These are phyloP conservation scores for Fraxinus baroniana DNA, from an alignment of 305 asterid genomes.

Conservation along the genomic window DNA sequence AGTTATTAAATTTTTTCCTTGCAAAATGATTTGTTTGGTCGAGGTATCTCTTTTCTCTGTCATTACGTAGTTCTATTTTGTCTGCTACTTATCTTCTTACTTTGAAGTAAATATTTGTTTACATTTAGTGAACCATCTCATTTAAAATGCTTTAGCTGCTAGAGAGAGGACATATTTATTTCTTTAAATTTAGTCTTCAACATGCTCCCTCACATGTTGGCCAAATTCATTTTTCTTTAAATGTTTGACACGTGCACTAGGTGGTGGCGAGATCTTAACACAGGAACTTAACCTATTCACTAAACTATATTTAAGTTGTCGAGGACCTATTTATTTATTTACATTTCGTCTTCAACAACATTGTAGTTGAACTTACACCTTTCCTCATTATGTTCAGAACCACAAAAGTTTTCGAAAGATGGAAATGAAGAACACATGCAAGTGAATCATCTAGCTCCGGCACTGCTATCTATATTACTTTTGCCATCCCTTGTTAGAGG, in stretches of 20 bases:
- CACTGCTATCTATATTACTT: constrained; percentile 80
- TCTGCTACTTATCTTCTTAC: constrained; percentile 7
- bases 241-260: background rate
- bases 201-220: background rate
- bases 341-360: background rate
- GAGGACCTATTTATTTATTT: background rate
- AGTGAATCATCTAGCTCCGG: constrained; percentile 97
- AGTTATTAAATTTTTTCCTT: background rate
- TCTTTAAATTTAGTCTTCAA: background rate
- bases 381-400: constrained; percentile 49
- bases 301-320: background rate
- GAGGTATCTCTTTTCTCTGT: background rate
- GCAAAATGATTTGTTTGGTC: background rate
- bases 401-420: constrained; percentile 78
- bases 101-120: constrained; percentile 10
- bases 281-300: background rate
- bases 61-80: constrained; percentile 1
- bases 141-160: background rate
- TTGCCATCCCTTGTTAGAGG: constrained; percentile 91
- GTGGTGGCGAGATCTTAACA: background rate
- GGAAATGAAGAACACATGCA: constrained; percentile 94
- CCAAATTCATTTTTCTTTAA: background rate
- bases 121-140: background rate
- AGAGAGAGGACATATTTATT: background rate
- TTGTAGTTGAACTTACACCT: constrained; percentile 14